Percentiles rank a stretch among this genome's conserved stretches.
Conservation (phyloP, 306 rosid genomes). For the Canavalia ensiformis region DNA sequence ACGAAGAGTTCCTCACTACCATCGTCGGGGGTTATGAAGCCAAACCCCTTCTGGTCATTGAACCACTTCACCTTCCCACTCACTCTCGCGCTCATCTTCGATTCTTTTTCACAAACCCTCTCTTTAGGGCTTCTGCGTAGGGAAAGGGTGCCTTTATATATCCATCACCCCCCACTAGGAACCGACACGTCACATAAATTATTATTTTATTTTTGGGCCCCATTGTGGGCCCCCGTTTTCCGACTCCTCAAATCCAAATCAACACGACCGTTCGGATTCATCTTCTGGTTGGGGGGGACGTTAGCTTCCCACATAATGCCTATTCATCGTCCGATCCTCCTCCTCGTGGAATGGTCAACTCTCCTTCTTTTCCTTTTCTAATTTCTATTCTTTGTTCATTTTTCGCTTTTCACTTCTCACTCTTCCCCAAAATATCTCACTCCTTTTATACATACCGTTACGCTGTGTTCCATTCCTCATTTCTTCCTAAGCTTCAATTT, state of each 20-base stretch:
- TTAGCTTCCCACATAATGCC: background rate
- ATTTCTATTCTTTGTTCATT: background rate
- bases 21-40: slow-evolving; percentile 85
- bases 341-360: slow-evolving; percentile 40
- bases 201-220: slow-evolving; percentile 22
- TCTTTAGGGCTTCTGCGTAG: background rate
- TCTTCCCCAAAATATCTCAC: slow-evolving; percentile 32
- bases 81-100: slow-evolving; percentile 60
- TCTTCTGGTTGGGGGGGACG: slow-evolving; percentile 44
- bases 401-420: slow-evolving; percentile 10
- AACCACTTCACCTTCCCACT: slow-evolving; percentile 93
- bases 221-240: slow-evolving; percentile 28
- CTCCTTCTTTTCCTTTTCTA: background rate
- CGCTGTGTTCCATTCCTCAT: too few species aligned
- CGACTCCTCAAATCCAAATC: background rate
- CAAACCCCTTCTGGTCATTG: slow-evolving; percentile 86
- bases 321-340: slow-evolving; percentile 9
- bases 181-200: slow-evolving; percentile 35
- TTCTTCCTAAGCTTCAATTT: too few species aligned
- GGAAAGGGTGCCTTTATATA: background rate
- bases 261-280: background rate
- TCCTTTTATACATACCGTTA: too few species aligned
- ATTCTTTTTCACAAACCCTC: slow-evolving; percentile 4
- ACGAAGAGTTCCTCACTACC: slow-evolving; percentile 87
- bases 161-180: background rate